These are phyloP conservation scores for Erythrophleum ivorense DNA, from an alignment of 331 rosid genomes.

Conservation along the genomic window DNA sequence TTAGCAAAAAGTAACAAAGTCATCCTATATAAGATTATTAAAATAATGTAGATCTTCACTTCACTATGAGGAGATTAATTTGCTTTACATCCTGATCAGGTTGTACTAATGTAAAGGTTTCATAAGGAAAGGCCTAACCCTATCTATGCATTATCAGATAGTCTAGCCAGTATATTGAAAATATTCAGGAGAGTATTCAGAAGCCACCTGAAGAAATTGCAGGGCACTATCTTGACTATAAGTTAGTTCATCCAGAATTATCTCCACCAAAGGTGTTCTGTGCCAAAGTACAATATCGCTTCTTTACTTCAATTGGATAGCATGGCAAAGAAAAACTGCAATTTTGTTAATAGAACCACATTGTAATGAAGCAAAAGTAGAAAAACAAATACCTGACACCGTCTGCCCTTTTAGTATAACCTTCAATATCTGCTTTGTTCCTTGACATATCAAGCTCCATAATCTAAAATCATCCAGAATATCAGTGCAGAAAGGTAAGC, in stretches of 20 bases:
- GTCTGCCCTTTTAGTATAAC: constrained; percentile 77
- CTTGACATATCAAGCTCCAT: constrained; percentile 80
- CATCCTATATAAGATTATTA: background rate
- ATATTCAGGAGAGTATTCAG: constrained; percentile 10
- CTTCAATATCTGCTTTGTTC: constrained; percentile 69
- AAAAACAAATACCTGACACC: constrained; percentile 64
- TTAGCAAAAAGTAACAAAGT: constrained; percentile 11
- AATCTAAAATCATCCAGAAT: constrained; percentile 56
- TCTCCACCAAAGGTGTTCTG: constrained; percentile 81
- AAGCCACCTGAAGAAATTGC: constrained; percentile 77
- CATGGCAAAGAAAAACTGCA: background rate
- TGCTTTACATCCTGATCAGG: constrained; percentile 23
- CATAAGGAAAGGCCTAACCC: constrained; percentile 18
- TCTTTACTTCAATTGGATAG: constrained; percentile 17
- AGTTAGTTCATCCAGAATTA: constrained; percentile 80
- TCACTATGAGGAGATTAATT: constrained; percentile 12
- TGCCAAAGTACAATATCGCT: constrained; percentile 42
- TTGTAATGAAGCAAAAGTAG: constrained; percentile 6
- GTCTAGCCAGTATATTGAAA: constrained; percentile 10
- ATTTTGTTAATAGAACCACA: constrained; percentile 10
- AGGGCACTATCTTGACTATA: constrained; percentile 60
- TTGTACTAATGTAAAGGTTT: background rate
- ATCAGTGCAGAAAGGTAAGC: constrained; percentile 40
- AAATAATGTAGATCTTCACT: constrained; percentile 15
- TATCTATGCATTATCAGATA: constrained; percentile 2